These are phyloP conservation scores for Maudiozyma pseudohumilis DNA, from an alignment of 805 yeast species.

Conservation along the genomic window DNA sequence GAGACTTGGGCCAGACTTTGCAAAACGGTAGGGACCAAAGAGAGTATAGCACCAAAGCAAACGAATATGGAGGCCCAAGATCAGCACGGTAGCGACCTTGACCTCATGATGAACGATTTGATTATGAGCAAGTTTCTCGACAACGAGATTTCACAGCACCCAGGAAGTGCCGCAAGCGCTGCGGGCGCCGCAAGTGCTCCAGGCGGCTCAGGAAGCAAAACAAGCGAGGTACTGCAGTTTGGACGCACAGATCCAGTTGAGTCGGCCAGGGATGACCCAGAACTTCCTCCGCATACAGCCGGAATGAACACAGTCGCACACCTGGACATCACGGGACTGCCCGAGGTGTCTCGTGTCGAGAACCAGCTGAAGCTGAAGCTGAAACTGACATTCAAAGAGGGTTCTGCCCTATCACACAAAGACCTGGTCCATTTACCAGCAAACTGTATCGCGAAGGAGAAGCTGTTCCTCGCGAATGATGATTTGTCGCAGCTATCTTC, in stretches of 20 bases:
- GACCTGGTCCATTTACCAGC: slow-evolving; percentile 64
- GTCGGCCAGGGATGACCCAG: slow-evolving; percentile 18
- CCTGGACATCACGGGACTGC: slow-evolving; percentile 50
- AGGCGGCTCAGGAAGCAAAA: too few relatives aligned
- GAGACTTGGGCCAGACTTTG: too few relatives aligned
- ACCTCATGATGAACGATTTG: slow-evolving; percentile 1
- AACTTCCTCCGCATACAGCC: slow-evolving; percentile 21
- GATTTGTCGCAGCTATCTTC: slow-evolving; percentile 32
- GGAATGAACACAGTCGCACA: slow-evolving; percentile 32
- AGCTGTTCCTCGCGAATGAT: slow-evolving; percentile 49
- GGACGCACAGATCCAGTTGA: slow-evolving; percentile 18
- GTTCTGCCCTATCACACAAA: slow-evolving; percentile 29
- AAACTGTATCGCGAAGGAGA: slow-evolving; percentile 78
- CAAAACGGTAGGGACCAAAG: too few relatives aligned
- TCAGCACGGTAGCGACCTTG: too few relatives aligned
- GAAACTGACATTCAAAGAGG: slow-evolving; percentile 35
- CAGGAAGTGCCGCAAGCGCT: slow-evolving; percentile 9
- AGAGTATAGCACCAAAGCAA: too few relatives aligned
- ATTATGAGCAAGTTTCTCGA: not conserved
- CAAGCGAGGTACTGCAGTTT: slow-evolving; percentile 1
- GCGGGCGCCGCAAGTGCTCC: too few relatives aligned
- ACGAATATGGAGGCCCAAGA: too few relatives aligned
- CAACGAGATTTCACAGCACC: too few relatives aligned
- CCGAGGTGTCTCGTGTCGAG: slow-evolving; percentile 80
- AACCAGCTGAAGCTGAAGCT: slow-evolving; percentile 75